These are phyloP conservation scores for Saccharomyces paradoxus DNA, from an alignment of 805 yeast species.

Conservation along the genomic window DNA sequence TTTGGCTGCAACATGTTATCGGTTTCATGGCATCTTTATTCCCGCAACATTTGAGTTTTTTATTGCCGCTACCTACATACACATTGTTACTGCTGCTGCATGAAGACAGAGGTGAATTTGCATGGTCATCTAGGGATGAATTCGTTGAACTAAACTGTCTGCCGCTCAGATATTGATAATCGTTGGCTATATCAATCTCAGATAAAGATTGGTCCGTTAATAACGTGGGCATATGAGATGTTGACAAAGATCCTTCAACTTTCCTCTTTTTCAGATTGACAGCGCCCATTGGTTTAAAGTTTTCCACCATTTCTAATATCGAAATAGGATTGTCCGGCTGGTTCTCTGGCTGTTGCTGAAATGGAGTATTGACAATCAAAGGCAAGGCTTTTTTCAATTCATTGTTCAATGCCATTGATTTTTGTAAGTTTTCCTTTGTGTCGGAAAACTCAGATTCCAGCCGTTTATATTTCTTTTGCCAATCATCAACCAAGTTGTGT, in stretches of 20 bases:
- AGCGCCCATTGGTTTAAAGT: conserved; percentile 56
- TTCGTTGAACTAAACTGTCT: not conserved
- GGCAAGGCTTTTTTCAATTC: not conserved
- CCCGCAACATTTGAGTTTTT: not conserved
- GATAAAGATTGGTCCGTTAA: not conserved
- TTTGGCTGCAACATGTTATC: not conserved
- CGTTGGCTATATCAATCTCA: not conserved
- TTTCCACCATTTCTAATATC: conserved; percentile 22
- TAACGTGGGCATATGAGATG: not conserved
- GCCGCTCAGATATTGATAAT: not conserved
- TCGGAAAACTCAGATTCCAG: conserved; percentile 16
- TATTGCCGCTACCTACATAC: not conserved
- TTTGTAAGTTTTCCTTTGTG: not conserved
- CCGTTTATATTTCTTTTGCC: conserved; percentile 45
- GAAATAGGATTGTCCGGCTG: not conserved
- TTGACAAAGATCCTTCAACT: not conserved
- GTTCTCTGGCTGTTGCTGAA: not conserved
- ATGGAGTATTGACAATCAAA: not conserved
- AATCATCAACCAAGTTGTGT: conserved; percentile 45
- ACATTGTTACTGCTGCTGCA: not conserved
- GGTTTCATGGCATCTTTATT: not conserved
- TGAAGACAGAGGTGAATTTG: not conserved
- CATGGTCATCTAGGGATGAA: not conserved
- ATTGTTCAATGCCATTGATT: not conserved
- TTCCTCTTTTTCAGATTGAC: conserved; percentile 30